phyloP scores from a whole-genome alignment of 129 eudicot species.

The Heracleum sosnowskyi region DNA sequence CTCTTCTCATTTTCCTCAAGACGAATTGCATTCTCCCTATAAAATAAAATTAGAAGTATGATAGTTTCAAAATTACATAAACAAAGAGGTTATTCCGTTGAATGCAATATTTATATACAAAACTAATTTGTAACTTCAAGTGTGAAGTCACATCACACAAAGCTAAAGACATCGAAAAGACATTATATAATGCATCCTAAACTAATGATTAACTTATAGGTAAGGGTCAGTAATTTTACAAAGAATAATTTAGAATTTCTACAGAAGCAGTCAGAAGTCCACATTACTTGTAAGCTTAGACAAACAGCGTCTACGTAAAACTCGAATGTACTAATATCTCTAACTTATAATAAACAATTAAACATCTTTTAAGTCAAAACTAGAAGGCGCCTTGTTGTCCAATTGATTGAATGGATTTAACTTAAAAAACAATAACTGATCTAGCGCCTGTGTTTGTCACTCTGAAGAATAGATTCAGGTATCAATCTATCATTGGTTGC shows the following conservation, averaged over 20 bases:
- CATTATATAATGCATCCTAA: too few species aligned
- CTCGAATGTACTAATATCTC: too few species aligned
- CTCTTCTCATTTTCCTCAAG: conserved; percentile 70
- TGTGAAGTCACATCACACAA: too few species aligned
- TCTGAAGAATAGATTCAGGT: not conserved
- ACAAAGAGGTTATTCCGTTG: not conserved
- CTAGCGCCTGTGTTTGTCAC: not conserved
- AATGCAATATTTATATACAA: not conserved
- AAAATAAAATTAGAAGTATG: not conserved
- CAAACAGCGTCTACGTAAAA: not conserved
- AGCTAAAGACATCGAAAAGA: too few species aligned
- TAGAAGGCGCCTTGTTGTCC: not conserved
- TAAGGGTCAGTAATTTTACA: not conserved
- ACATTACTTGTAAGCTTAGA: too few species aligned
- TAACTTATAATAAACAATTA: not conserved
- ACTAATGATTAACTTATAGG: too few species aligned
- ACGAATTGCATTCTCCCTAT: conserved; percentile 54
- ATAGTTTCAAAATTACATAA: not conserved
- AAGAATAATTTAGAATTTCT: not conserved
- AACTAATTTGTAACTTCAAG: not conserved
- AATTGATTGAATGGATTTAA: not conserved
- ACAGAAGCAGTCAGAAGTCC: not conserved
- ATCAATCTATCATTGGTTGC: not conserved
- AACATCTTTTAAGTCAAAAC: not conserved
- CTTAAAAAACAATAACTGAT: not conserved